Percentiles rank a stretch among this genome's conserved stretches.
These are phyloP conservation scores for Choiromyces venosus DNA, from an alignment of 495 filamentous ascomycete species.

Conservation along the genomic window DNA sequence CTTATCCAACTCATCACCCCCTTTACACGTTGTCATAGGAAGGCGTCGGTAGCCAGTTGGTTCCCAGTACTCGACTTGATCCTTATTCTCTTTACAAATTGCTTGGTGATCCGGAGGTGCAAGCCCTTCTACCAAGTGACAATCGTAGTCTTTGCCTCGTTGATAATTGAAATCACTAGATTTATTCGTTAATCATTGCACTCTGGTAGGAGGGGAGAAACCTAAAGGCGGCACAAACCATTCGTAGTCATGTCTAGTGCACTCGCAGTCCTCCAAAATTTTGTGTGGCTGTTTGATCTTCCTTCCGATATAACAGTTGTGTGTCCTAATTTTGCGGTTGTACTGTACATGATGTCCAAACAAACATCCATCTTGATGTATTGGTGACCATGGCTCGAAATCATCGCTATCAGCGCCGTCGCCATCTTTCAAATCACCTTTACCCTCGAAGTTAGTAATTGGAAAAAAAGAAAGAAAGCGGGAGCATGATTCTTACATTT, in stretches of 20 bases:
- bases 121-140: conserved; percentile 66
- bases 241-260: conserved; percentile 81
- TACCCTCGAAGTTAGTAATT: conserved; percentile 8
- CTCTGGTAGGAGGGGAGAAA: background rate
- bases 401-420: conserved; percentile 59
- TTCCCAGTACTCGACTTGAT: conserved; percentile 65
- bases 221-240: conserved; percentile 58
- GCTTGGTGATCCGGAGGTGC: conserved; percentile 57
- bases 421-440: conserved; percentile 53
- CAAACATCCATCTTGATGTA: conserved; percentile 68
- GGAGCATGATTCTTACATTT: conserved; percentile 52
- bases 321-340: conserved; percentile 70
- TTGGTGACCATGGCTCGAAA: conserved; percentile 78
- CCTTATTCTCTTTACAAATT: conserved; percentile 61
- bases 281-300: conserved; percentile 62
- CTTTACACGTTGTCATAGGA: conserved; percentile 76
- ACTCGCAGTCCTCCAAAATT: conserved; percentile 68
- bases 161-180: conserved; percentile 90
- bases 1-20: conserved; percentile 66
- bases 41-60: conserved; percentile 87
- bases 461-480: background rate
- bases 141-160: conserved; percentile 65
- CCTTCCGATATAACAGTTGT: conserved; percentile 71
- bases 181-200: background rate
- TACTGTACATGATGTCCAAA: conserved; percentile 90